Percentiles rank a stretch among this genome's conserved stretches.
phyloP scores from a whole-genome alignment of 495 filamentous ascomycete genomes.

The Daldinia childiae region DNA sequence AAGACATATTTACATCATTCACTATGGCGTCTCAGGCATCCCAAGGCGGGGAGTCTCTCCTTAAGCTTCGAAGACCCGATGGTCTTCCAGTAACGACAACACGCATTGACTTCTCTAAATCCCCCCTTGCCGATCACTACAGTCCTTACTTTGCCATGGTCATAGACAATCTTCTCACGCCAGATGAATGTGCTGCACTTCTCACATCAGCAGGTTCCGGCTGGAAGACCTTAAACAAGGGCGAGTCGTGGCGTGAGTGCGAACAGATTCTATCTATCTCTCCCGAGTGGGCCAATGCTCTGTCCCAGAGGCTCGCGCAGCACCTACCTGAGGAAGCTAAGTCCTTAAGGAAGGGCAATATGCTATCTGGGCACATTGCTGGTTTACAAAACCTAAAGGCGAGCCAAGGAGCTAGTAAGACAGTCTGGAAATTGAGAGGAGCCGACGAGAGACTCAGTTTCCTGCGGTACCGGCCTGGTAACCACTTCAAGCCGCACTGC shows the following conservation, averaged over 20 bases:
- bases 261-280: slow-evolving; percentile 70
- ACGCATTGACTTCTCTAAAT: slow-evolving; percentile 61
- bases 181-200: slow-evolving; percentile 66
- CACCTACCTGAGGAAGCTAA: slow-evolving; percentile 66
- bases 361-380: slow-evolving; percentile 63
- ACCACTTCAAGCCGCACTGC: slow-evolving; percentile 82
- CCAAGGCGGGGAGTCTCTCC: slow-evolving; percentile 20
- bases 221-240: slow-evolving; percentile 42
- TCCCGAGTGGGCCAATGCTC: slow-evolving; percentile 65
- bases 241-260: slow-evolving; percentile 58
- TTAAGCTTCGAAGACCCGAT: slow-evolving; percentile 19
- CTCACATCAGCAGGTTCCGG: slow-evolving; percentile 57
- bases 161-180: slow-evolving; percentile 71
- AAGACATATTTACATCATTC: neutral
- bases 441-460: slow-evolving; percentile 85
- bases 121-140: slow-evolving; percentile 63
- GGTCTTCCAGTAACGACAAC: slow-evolving; percentile 27
- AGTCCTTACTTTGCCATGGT: slow-evolving; percentile 64
- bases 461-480: slow-evolving; percentile 76
- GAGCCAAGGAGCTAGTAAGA: slow-evolving; percentile 39
- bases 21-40: slow-evolving; percentile 30
- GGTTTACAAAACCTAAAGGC: slow-evolving; percentile 42
- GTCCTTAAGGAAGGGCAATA: slow-evolving; percentile 46
- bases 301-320: slow-evolving; percentile 75
- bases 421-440: slow-evolving; percentile 62